These are phyloP conservation scores for Ceraceosorus guamensis DNA, from an alignment of 1,284 basidiomycete species.

Conservation along the genomic window DNA sequence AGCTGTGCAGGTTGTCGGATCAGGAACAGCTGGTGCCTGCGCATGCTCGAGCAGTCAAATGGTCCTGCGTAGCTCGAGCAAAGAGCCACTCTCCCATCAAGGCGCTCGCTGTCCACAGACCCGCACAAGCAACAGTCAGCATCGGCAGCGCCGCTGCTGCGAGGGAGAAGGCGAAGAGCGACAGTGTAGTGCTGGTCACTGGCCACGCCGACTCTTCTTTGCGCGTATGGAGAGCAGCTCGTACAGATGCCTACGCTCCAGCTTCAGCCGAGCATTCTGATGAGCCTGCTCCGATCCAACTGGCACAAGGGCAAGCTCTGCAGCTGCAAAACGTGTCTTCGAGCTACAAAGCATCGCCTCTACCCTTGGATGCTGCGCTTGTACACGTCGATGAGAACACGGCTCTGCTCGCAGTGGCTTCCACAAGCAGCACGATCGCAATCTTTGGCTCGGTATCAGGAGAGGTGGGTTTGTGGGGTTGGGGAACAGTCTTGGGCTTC, in stretches of 20 bases:
- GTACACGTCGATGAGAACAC: neutral
- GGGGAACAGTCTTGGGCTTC: neutral
- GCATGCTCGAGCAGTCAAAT: neutral
- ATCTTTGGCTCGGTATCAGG: constrained; percentile 17
- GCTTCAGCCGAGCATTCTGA: too few species aligned
- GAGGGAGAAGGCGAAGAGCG: neutral
- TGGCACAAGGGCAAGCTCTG: too few species aligned
- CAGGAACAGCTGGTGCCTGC: neutral
- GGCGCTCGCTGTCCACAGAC: constrained; percentile 30
- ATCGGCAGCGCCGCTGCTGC: neutral
- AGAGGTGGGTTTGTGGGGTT: neutral
- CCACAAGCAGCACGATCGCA: constrained; percentile 35
- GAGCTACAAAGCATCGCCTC: constrained; percentile 20
- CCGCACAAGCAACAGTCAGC: neutral
- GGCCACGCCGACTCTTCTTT: constrained; percentile 34
- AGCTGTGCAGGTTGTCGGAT: neutral
- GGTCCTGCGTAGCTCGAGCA: neutral
- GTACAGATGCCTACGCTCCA: constrained; percentile 11
- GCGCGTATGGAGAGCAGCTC: constrained; percentile 20
- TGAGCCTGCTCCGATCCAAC: too few species aligned
- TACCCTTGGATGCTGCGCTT: constrained; percentile 39
- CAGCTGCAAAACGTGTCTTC: neutral
- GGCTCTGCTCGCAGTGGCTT: constrained; percentile 31
- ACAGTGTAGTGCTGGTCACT: constrained; percentile 20
- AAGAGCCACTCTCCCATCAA: neutral